Conservation (phyloP, 148 eudicot species). For the Pharnaceum exiguum region DNA sequence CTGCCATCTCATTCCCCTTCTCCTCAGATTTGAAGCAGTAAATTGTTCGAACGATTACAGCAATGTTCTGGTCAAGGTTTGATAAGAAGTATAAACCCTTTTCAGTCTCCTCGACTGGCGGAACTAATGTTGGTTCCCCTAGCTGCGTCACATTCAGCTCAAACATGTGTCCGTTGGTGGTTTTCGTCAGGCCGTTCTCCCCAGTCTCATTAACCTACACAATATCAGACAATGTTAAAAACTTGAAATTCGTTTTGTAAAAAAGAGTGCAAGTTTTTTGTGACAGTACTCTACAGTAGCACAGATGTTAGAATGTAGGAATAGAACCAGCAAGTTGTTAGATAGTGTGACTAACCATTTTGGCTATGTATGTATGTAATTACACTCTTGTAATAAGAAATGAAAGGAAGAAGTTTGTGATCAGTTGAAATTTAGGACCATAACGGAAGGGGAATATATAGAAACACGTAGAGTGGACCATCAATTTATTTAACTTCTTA, state of each 20-base stretch:
- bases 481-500: no score
- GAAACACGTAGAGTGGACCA: no score
- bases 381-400: no score
- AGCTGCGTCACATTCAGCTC: slow-evolving; percentile 21
- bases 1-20: slow-evolving; percentile 29
- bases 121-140: slow-evolving; percentile 27
- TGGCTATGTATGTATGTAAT: no score
- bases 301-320: no score
- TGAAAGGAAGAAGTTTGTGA: no score
- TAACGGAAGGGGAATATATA: no score
- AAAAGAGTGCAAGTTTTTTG: background rate
- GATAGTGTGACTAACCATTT: no score
- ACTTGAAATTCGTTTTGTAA: background rate
- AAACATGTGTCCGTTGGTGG: slow-evolving; percentile 14
- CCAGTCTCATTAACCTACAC: slow-evolving; percentile 22
- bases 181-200: slow-evolving; percentile 10
- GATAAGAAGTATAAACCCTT: slow-evolving; percentile 37
- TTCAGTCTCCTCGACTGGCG: slow-evolving; percentile 33
- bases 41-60: slow-evolving; percentile 37
- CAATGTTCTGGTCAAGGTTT: slow-evolving; percentile 48
- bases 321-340: no score
- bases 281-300: background rate
- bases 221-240: background rate
- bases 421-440: no score
- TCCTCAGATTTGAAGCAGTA: slow-evolving; percentile 35